These are phyloP conservation scores for Ophiostoma triangulosporum DNA, from an alignment of 2,329 filamentous ascomycete genomes.

Conservation along the genomic window DNA sequence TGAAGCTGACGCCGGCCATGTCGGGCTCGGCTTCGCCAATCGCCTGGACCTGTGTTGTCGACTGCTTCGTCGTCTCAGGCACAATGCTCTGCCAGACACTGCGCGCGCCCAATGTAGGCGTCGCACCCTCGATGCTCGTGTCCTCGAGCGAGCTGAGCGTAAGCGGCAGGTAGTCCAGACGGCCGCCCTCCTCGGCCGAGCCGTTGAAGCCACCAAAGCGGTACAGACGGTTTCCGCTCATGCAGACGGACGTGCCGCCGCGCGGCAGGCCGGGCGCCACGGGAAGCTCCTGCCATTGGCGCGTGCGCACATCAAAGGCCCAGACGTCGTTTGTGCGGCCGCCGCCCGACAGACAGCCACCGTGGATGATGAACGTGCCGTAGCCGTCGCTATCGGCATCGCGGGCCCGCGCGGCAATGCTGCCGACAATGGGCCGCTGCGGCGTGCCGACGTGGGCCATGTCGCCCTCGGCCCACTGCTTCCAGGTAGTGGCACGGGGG, in stretches of 20 bases:
- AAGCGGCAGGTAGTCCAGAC: conserved; percentile 52
- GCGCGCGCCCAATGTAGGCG: conserved; percentile 36
- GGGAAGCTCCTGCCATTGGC: conserved; percentile 54
- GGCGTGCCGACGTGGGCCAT: conserved; percentile 40
- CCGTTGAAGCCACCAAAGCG: conserved; percentile 75
- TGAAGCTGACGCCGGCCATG: conserved; percentile 5
- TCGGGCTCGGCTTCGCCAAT: conserved; percentile 20
- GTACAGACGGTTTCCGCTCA: conserved; percentile 50
- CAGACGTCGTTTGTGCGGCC: conserved; percentile 57
- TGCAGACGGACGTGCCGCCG: conserved; percentile 54
- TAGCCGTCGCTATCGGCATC: conserved; percentile 49
- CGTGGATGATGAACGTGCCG: conserved; percentile 62
- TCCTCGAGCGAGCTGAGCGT: conserved; percentile 43
- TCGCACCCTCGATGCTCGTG: conserved; percentile 25
- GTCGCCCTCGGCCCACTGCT: conserved; percentile 42
- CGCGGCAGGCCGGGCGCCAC: conserved; percentile 53
- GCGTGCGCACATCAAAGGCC: conserved; percentile 55
- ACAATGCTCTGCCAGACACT: conserved; percentile 36
- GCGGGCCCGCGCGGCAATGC: conserved; percentile 41
- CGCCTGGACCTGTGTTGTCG: background rate
- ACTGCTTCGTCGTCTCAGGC: conserved; percentile 5
- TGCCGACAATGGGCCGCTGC: conserved; percentile 45
- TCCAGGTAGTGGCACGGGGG: conserved; percentile 33
- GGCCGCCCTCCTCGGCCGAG: conserved; percentile 52
- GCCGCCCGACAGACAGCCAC: conserved; percentile 53